Percentiles rank a stretch among this genome's conserved stretches.
phyloP scores from a whole-genome alignment of 1,139 yeast genomes.

The Arxiozyma slooffiae region DNA sequence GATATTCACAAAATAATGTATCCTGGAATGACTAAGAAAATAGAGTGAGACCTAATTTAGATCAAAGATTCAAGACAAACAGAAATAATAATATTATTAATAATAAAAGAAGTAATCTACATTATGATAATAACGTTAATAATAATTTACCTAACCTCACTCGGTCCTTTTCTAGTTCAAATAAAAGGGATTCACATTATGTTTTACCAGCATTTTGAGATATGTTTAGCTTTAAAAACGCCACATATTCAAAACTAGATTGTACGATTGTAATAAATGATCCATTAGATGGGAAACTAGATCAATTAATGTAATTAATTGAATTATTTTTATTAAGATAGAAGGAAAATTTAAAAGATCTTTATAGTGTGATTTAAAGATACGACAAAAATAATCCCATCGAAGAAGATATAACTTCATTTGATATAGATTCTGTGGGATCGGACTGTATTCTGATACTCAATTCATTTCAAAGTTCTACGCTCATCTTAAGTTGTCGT shows the following conservation, averaged over 20 bases:
- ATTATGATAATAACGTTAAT: background rate
- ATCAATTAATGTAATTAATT: background rate
- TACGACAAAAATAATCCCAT: background rate
- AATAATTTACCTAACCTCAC: background rate
- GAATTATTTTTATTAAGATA: background rate
- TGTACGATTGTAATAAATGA: slow-evolving; percentile 3
- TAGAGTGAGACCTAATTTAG: background rate
- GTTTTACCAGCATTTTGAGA: slow-evolving; percentile 7
- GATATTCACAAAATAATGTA: background rate
- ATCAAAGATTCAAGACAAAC: background rate
- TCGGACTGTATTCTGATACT: slow-evolving; percentile 13
- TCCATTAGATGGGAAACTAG: background rate
- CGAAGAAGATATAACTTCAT: background rate
- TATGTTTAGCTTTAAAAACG: slow-evolving; percentile 5
- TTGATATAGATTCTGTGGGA: background rate
- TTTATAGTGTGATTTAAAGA: background rate
- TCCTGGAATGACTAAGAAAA: background rate
- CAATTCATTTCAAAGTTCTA: slow-evolving; percentile 15
- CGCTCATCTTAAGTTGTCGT: slow-evolving; percentile 18
- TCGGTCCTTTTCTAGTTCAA: background rate
- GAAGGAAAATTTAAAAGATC: background rate
- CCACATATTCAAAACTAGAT: slow-evolving; percentile 6
- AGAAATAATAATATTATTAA: background rate
- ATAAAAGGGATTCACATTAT: background rate
- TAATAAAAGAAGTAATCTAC: background rate